Evolutionary conservation across 805 yeast species (phyloP).

Genomic region (Starmerella scarabaei): DNA sequence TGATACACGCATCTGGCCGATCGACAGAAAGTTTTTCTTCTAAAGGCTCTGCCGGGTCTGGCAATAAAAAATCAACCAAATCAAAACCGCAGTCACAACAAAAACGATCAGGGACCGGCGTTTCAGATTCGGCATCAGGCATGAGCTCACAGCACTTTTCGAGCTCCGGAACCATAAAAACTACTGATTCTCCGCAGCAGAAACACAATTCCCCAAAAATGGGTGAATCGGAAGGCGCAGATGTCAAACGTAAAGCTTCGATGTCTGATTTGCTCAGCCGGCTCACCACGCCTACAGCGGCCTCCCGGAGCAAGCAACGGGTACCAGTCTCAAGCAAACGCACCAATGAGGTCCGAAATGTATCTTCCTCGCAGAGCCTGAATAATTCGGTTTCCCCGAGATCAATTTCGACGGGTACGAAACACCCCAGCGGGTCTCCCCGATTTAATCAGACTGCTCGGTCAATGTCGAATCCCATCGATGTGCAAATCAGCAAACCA

Average conservation of each 20-base stretch:
- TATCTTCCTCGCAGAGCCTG: neutral
- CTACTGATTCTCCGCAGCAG: too few species aligned
- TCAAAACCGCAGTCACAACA: too few species aligned
- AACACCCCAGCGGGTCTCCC: neutral
- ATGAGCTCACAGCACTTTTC: too few species aligned
- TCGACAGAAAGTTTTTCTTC: too few species aligned
- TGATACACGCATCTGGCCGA: too few species aligned
- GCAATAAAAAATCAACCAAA: too few species aligned
- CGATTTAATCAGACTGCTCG: neutral
- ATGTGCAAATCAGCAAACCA: constrained; percentile 5
- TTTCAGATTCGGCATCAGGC: too few species aligned
- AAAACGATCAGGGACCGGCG: too few species aligned
- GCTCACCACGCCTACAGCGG: constrained; percentile 24
- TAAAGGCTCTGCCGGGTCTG: too few species aligned
- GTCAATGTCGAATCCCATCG: neutral
- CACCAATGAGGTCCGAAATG: neutral
- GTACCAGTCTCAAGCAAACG: neutral
- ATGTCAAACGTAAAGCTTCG: constrained; percentile 15
- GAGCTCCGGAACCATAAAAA: too few species aligned
- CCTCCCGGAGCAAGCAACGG: constrained; percentile 21
- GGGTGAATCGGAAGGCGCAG: too few species aligned
- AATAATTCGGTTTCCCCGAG: neutral
- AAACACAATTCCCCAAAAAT: too few species aligned
- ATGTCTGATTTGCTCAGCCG: constrained; percentile 25
- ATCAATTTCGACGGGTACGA: neutral